Evolutionary conservation across 192 early-diverging fungal species (phyloP), one percentile per base, ranked within the genome.

Genomic region (Chytriomyces sp.): DNA sequence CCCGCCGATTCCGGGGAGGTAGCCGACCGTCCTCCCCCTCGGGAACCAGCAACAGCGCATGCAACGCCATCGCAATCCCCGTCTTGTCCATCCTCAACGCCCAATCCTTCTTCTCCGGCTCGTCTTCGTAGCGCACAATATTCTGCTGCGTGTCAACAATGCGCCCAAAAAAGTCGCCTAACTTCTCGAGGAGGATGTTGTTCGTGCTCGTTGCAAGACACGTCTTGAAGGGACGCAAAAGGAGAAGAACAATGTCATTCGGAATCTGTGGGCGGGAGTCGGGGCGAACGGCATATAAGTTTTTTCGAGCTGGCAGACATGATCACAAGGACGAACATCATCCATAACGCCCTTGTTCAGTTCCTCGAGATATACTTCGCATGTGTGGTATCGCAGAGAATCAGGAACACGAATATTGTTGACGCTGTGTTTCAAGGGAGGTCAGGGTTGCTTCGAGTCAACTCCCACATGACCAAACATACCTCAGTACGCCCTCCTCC

Each of bases 301-400:
- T n/a, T n/a, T n/a, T n/a, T n/a, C n/a, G n/a, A n/a, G n/a, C n/a
- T n/a, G n/a, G n/a, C n/a, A n/a, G n/a, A n/a, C n/a, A n/a, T n/a
- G n/a, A n/a, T n/a, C n/a, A n/a, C 70, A 53, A 34, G 75, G 60
- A 19, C 74, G 65, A 4, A 81, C 79, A 34, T 79, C 72, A 39
- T 79, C 76, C n/a, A 77, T 70, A 8, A 90, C 75, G 3, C 84
- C 78, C 52, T 89, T 89, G 56, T 89, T 82, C 37, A 92, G 74
- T 75, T 93, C 91, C 1, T 89, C 86, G 52, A 92, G 70, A 79
- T 87, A 92, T 25, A 87, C 85, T 79, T 92, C 90, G 36, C 82
- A 73, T 44, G 89, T 75, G 59, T 93, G 92, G 76, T 88, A 93
- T 40, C 85, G 66, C 56, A 93, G 85, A 0, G 85, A 77, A 64